Evolutionary conservation across 1,284 basidiomycete genomes (phyloP).

Genomic region (Fomitopsis pinicola): DNA sequence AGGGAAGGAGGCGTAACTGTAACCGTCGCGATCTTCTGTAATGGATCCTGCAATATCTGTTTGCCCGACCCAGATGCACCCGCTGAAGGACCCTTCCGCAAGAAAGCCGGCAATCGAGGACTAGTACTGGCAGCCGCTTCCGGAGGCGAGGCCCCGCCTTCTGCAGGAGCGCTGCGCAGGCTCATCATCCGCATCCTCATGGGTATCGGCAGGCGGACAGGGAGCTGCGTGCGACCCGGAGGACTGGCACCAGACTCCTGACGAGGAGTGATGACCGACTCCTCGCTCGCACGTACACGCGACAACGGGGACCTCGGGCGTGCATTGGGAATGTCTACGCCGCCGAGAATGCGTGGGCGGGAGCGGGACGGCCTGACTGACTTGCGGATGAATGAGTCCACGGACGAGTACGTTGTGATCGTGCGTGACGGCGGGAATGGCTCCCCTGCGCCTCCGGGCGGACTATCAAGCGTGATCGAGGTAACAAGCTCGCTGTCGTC

Average conservation of each 20-base stretch:
- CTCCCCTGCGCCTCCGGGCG: background rate
- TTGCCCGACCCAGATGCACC: background rate
- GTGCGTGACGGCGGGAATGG: constrained; percentile 7
- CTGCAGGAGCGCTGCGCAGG: background rate
- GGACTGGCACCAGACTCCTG: background rate
- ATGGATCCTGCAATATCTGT: background rate
- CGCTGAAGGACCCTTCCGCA: background rate
- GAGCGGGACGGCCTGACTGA: constrained; percentile 11
- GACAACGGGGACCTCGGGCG: constrained; percentile 4
- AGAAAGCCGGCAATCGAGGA: background rate
- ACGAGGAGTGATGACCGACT: background rate
- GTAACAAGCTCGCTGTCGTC: background rate
- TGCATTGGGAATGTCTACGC: background rate
- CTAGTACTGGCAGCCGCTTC: background rate
- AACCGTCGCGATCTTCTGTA: background rate
- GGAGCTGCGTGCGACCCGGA: background rate
- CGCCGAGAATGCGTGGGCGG: background rate
- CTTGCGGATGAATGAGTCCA: constrained; percentile 22
- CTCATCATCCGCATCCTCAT: constrained; percentile 1
- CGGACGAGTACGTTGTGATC: constrained; percentile 26
- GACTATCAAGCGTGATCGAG: background rate
- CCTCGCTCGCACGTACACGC: background rate
- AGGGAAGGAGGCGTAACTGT: background rate
- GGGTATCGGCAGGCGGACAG: background rate
- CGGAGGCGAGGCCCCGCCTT: background rate